Percentiles rank a stretch among this genome's conserved stretches.
Evolutionary conservation across 768 basidiomycete genomes (phyloP).

Genomic region (Suillus alpinus): DNA sequence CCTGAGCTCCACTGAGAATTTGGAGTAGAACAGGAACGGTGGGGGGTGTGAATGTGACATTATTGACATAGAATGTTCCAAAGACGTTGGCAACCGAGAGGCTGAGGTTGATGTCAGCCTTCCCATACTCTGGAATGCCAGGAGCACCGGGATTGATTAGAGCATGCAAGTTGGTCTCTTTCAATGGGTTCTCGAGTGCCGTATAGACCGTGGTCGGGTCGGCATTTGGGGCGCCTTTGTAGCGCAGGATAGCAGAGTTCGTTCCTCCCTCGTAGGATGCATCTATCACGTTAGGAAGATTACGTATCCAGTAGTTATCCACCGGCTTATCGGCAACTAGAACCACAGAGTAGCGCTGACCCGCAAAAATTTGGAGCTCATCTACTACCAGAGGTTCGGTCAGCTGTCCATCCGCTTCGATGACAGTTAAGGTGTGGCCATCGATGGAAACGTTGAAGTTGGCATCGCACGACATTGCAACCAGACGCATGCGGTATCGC

Average conservation of each 20-base stretch:
- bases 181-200: constrained; percentile 21
- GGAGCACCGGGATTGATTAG: constrained; percentile 32
- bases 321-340: no score
- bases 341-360: no score
- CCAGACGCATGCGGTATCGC: no score
- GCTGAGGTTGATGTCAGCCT: constrained; percentile 39
- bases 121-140: constrained; percentile 35
- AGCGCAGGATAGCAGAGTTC: constrained; percentile 55
- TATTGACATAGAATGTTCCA: constrained; percentile 14
- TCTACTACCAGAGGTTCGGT: no score
- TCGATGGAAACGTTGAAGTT: no score
- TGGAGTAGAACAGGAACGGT: constrained; percentile 43
- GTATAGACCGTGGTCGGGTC: constrained; percentile 39
- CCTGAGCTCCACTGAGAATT: constrained; percentile 38
- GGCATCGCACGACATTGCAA: no score
- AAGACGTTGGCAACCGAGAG: constrained; percentile 8
- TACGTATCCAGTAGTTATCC: no score
- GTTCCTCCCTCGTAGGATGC: no score
- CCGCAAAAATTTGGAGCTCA: no score
- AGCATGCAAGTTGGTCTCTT: constrained; percentile 29
- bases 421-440: no score
- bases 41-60: constrained; percentile 21
- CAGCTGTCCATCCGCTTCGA: no score
- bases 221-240: constrained; percentile 36
- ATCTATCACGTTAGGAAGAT: no score